Evolutionary conservation across 2,329 filamentous ascomycete species (phyloP).

Genomic region (Pseudogymnoascus pannorum): DNA sequence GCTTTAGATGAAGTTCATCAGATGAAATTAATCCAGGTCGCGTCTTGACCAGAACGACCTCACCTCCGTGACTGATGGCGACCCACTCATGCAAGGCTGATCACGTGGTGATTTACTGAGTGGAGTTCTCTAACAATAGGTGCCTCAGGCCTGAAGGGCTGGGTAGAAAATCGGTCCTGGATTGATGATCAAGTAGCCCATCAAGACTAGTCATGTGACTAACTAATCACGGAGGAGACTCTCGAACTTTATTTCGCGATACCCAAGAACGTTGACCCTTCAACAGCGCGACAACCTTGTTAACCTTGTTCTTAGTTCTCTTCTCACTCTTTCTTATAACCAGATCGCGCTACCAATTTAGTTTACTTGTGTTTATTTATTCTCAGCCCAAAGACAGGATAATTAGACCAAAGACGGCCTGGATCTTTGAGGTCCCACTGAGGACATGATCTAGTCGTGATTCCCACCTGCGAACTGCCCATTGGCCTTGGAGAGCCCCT

Average conservation of each 20-base stretch:
- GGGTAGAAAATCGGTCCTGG: too few relatives aligned
- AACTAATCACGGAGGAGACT: background rate
- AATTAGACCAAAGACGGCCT: background rate
- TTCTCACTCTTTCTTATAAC: background rate
- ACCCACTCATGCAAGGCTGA: constrained; percentile 1
- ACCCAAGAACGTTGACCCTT: too few relatives aligned
- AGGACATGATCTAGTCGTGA: background rate
- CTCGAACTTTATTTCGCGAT: constrained; percentile 7
- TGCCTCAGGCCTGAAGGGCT: too few relatives aligned
- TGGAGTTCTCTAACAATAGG: too few relatives aligned
- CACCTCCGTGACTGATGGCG: background rate
- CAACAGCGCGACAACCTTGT: too few relatives aligned
- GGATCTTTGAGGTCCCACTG: background rate
- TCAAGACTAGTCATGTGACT: background rate
- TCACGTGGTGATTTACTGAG: too few relatives aligned
- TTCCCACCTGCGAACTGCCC: constrained; percentile 1
- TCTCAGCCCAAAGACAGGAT: background rate
- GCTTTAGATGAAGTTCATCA: constrained; percentile 1
- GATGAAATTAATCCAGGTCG: background rate
- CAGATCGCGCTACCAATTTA: background rate
- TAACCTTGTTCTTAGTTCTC: background rate
- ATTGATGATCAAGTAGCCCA: too few relatives aligned
- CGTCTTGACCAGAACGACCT: background rate
- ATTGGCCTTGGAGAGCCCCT: background rate
- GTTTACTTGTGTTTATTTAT: background rate